A percentile compares a stretch with the other conserved stretches of the same genome.
Conservation (phyloP, 2,329 filamentous ascomycete species). For the Dactylellina drechsleri region DNA sequence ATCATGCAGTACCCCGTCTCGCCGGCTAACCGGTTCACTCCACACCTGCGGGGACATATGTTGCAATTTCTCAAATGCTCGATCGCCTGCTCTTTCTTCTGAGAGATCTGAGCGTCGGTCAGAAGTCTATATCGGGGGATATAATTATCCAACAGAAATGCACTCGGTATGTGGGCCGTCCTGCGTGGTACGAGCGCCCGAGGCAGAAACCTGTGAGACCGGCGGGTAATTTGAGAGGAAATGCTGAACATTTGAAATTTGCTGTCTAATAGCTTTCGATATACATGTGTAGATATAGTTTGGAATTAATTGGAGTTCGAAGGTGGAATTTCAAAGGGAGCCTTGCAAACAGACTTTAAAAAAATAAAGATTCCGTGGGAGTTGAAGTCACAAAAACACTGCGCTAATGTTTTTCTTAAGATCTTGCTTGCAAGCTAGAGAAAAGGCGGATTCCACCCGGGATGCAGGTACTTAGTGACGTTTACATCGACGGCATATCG, state of each 20-base stretch:
- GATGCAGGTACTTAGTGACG: no score
- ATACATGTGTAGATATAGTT: no score
- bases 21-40: slow-evolving; percentile 81
- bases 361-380: no score
- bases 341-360: no score
- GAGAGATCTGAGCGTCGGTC: slow-evolving; percentile 73
- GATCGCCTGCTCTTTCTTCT: slow-evolving; percentile 78
- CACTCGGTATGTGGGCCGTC: slow-evolving; percentile 57
- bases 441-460: no score
- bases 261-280: background rate
- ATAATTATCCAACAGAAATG: slow-evolving; percentile 78
- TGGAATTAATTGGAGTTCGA: no score
- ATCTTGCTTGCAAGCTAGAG: no score
- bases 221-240: slow-evolving; percentile 28
- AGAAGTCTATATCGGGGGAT: slow-evolving; percentile 77
- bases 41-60: slow-evolving; percentile 79
- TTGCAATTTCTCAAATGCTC: slow-evolving; percentile 82
- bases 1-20: slow-evolving; percentile 79
- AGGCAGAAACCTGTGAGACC: background rate
- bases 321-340: no score
- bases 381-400: no score
- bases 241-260: slow-evolving; percentile 37
- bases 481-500: no score
- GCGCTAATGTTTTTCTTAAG: no score
- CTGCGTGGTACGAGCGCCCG: slow-evolving; percentile 22